A percentile compares a stretch with the other conserved stretches of the same genome.
These are phyloP conservation scores for Cyclostephanos tholiformis DNA, from an alignment of 108 stramenopile genomes.

Conservation along the genomic window DNA sequence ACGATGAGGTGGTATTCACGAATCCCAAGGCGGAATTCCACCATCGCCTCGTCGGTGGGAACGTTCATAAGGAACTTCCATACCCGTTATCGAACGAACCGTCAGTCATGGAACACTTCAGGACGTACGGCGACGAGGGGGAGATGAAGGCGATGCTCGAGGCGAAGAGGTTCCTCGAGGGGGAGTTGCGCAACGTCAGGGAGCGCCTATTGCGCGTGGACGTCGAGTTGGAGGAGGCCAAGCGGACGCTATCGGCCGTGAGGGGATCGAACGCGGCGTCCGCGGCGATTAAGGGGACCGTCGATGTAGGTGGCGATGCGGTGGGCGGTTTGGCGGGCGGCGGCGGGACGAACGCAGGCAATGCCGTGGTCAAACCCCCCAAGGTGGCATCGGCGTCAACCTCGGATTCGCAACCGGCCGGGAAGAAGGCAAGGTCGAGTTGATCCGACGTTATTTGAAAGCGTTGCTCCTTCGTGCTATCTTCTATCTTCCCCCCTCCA, in stretches of 20 bases:
- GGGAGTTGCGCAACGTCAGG: conserved; percentile 66
- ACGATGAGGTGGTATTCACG: conserved; percentile 97
- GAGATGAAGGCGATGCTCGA: conserved; percentile 62
- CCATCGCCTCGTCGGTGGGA: conserved; percentile 45
- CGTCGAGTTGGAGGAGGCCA: conserved; percentile 58
- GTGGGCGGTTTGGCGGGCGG: background rate
- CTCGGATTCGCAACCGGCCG: conserved; percentile 1
- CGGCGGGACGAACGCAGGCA: background rate
- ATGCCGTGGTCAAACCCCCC: background rate
- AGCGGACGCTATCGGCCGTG: conserved; percentile 35
- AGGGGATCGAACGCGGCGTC: conserved; percentile 7
- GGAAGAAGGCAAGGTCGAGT: conserved; percentile 7
- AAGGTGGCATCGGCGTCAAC: background rate
- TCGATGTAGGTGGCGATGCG: background rate
- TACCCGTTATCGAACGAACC: conserved; percentile 51
- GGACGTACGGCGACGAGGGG: conserved; percentile 63
- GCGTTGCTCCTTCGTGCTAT: background rate
- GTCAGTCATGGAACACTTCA: conserved; percentile 50
- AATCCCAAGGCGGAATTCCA: conserved; percentile 80
- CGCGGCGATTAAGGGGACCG: background rate
- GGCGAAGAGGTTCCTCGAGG: conserved; percentile 70
- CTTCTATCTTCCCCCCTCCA: background rate
- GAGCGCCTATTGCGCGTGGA: conserved; percentile 61
- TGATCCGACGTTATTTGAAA: background rate
- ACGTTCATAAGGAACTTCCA: conserved; percentile 12